phyloP scores from a whole-genome alignment of 805 yeast species.

The Kuraishia molischiana region DNA sequence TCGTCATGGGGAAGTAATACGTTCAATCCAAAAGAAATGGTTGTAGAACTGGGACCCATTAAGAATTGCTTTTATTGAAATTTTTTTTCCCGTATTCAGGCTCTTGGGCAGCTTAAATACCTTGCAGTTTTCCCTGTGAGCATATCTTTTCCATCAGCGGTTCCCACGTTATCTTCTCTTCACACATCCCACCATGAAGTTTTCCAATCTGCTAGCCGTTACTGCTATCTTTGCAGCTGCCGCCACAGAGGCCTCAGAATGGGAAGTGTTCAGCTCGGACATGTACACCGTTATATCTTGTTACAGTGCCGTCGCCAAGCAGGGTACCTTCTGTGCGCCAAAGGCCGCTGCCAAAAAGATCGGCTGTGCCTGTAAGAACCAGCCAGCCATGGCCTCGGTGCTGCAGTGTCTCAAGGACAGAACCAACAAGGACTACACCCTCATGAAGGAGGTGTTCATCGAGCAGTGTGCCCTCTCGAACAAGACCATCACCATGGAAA shows the following conservation, averaged over 20 bases:
- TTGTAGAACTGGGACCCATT: too few species aligned
- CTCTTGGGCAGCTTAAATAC: too few species aligned
- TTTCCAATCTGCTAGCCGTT: not conserved
- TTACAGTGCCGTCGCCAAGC: not conserved
- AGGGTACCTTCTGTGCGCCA: not conserved
- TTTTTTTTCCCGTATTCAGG: too few species aligned
- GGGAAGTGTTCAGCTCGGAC: not conserved
- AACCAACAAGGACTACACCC: not conserved
- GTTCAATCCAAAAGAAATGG: too few species aligned
- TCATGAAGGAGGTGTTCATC: not conserved
- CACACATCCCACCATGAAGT: not conserved
- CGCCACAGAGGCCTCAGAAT: not conserved
- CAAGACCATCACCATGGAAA: constrained; percentile 8
- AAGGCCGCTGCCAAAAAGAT: constrained; percentile 2
- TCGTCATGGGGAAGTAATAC: too few species aligned
- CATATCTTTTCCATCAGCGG: too few species aligned
- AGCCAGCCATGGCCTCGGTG: constrained; percentile 19
- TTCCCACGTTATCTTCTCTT: too few species aligned
- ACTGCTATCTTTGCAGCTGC: not conserved
- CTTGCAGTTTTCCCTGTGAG: too few species aligned
- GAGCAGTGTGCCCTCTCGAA: not conserved
- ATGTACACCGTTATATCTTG: not conserved
- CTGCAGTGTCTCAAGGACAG: constrained; percentile 14
- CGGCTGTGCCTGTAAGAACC: constrained; percentile 15
- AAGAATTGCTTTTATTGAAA: too few species aligned